Percentiles rank a stretch among this genome's conserved stretches.
These are phyloP conservation scores for Boehmeria nivea DNA, from an alignment of 306 rosid genomes.

Conservation along the genomic window DNA sequence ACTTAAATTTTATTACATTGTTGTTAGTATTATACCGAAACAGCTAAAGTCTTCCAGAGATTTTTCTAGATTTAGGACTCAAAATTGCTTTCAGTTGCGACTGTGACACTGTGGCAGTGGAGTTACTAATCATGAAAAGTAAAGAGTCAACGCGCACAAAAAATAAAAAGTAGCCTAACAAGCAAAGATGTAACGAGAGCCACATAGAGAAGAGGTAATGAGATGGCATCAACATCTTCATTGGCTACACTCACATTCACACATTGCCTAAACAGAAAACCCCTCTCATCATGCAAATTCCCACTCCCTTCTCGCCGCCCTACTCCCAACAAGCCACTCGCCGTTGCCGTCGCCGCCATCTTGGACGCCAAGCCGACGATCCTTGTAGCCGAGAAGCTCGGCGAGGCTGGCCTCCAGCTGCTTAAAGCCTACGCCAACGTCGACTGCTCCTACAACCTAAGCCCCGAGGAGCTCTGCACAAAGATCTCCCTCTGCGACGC, in stretches of 20 bases:
- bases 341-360: not conserved
- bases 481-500: constrained; percentile 70
- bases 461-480: constrained; percentile 52
- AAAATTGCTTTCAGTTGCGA: no score
- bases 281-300: constrained; percentile 9
- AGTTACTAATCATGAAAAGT: not conserved
- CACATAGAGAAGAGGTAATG: constrained; percentile 5
- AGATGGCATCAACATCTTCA: constrained; percentile 20
- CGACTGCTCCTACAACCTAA: constrained; percentile 16
- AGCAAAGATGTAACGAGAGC: constrained; percentile 10
- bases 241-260: not conserved
- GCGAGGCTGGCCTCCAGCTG: constrained; percentile 16
- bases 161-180: not conserved
- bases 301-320: constrained; percentile 1
- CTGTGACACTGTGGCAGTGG: not conserved
- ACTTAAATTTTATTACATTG: no score
- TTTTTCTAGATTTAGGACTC: no score
- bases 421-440: constrained; percentile 14
- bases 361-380: constrained; percentile 18
- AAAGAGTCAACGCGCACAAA: not conserved
- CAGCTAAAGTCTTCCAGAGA: no score
- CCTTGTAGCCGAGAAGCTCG: constrained; percentile 18
- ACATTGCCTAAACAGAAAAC: not conserved
- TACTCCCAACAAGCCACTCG: not conserved
- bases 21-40: no score